Evolutionary conservation across 2,329 filamentous ascomycete species (phyloP).

Genomic region (Phialocephala sp.): DNA sequence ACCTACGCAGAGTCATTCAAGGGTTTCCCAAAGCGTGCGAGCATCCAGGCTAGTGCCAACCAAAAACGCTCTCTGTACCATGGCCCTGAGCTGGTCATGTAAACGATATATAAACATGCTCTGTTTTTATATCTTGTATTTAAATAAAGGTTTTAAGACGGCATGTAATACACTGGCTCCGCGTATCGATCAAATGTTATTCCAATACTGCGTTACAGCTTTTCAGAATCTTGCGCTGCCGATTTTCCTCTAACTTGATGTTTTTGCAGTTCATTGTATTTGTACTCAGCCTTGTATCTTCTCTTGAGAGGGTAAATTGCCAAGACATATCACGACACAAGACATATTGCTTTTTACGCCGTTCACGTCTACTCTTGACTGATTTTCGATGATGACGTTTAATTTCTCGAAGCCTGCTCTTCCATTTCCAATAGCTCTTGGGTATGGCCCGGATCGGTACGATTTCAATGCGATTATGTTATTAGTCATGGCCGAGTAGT

Average conservation of each 20-base stretch:
- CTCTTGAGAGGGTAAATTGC: too few species aligned
- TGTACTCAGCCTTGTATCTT: too few species aligned
- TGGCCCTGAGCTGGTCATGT: constrained; percentile 55
- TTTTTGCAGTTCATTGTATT: too few species aligned
- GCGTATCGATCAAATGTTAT: neutral
- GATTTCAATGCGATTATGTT: too few species aligned
- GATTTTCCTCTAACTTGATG: neutral
- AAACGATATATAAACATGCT: constrained; percentile 28
- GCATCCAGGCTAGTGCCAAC: constrained; percentile 36
- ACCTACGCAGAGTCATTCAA: constrained; percentile 70
- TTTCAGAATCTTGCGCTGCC: neutral
- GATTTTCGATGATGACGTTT: too few species aligned
- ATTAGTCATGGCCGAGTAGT: too few species aligned
- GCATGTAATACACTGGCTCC: constrained; percentile 5
- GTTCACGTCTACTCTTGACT: too few species aligned
- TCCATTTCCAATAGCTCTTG: too few species aligned
- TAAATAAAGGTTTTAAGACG: neutral
- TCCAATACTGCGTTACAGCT: neutral
- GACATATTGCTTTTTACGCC: too few species aligned
- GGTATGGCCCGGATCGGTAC: too few species aligned
- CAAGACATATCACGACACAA: too few species aligned
- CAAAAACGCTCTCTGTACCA: constrained; percentile 52
- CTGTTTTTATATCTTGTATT: neutral
- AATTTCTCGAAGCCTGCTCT: too few species aligned
- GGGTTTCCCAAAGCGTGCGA: constrained; percentile 63